Evolutionary conservation across 345 rosid species (phyloP), one percentile per base, ranked within the genome.

Genomic region (Schrenkiella parvula): DNA sequence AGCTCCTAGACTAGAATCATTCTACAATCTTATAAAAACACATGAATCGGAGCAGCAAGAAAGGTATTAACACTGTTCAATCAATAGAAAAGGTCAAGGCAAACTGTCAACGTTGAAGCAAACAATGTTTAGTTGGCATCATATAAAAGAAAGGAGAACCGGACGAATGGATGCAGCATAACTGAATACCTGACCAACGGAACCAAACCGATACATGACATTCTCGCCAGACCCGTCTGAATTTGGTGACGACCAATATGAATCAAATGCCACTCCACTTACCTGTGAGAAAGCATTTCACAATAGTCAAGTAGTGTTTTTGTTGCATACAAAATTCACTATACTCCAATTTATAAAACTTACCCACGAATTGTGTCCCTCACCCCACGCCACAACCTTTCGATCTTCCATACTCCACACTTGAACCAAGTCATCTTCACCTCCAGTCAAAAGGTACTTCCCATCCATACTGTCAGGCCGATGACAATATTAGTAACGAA

Each of bases 391-490:
- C 67, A 95, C 98, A 62, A 92, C 93, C 79, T 95, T 92, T 38
- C 96, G 84, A 69, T 92, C 98, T 74, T 92, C 99, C 93, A 91
- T 88, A 76, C 98, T 91, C 99, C 99, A 95, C 34, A 95, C 95
- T 80, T 91, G 97, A 81, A 95, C 97, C 71, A 95, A 76, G 80
- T 95, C 99, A 74, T 95, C 99, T 82, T 95, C 99, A 66, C 99
- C 99, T 48, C 99, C 98, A 26, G 96, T 88, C 80, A 95, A 81
- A 74, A 95, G 80, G 79, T 95, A 95, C 74, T 95, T 95, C 43
- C 93, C 96, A 78, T 95, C 99, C 87, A 79, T 79, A 77, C 99
- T 95, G 92, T 77, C 80, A 71, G 79, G 66, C 18, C 8, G 35
- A 57, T 37, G 4, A 18, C 9, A 7, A 42, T 42, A 28, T 73